Conservation (phyloP, 495 filamentous ascomycete species). For the Xylaria grammica region DNA sequence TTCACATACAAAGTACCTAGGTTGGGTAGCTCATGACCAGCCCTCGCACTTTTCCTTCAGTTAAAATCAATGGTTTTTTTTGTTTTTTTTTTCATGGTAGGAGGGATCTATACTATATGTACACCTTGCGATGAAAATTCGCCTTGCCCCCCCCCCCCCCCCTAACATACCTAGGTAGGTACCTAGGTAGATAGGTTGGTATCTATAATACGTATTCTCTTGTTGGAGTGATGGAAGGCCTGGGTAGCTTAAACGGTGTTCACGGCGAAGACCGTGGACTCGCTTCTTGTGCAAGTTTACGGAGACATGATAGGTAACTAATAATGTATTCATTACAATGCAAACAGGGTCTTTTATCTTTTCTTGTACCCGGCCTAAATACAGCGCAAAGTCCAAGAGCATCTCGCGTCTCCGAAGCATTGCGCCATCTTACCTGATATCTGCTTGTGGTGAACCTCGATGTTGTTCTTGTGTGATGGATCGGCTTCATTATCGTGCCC, state of each 20-base stretch:
- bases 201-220: too few species aligned
- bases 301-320: neutral
- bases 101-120: too few species aligned
- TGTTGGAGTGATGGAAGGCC: too few species aligned
- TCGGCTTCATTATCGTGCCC: conserved; percentile 3
- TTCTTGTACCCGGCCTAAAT: neutral
- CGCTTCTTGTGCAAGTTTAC: neutral
- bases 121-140: too few species aligned
- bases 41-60: too few species aligned
- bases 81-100: too few species aligned
- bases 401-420: neutral
- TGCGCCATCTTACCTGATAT: neutral
- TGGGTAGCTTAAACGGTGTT: too few species aligned
- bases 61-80: too few species aligned
- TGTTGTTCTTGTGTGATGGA: neutral
- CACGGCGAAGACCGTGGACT: neutral
- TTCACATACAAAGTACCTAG: too few species aligned
- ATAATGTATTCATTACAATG: conserved; percentile 16
- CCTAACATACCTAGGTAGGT: neutral
- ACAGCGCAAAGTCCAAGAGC: neutral
- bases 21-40: too few species aligned
- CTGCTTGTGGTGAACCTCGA: conserved; percentile 3
- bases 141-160: too few species aligned
- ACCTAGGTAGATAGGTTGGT: neutral
- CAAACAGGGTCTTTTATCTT: conserved; percentile 1